Evolutionary conservation across 1,284 basidiomycete species (phyloP).

Genomic region (Cutaneotrichosporon sp.): DNA sequence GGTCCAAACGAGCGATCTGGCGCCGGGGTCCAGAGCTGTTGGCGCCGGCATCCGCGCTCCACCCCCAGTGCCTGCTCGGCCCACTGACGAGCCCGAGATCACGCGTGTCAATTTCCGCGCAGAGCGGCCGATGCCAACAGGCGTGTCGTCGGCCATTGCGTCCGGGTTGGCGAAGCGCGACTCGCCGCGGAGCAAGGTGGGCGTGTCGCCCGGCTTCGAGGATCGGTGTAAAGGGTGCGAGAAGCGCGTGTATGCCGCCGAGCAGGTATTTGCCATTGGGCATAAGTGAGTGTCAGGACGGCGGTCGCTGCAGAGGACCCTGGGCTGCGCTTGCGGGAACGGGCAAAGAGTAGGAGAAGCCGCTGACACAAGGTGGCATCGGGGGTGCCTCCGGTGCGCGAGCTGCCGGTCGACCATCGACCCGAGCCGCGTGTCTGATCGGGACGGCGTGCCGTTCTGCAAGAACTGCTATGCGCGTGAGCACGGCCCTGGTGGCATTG

Average conservation of each 20-base stretch:
- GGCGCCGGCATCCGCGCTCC: neutral
- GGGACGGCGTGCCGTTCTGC: conserved; percentile 48
- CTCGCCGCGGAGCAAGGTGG: conserved; percentile 29
- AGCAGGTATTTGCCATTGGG: conserved; percentile 33
- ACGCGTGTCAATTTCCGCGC: conserved; percentile 37
- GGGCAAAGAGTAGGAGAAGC: no score
- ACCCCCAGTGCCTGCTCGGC: neutral
- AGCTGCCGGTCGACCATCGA: conserved; percentile 41
- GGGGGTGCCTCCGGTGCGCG: conserved; percentile 40
- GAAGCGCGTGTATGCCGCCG: conserved; percentile 48
- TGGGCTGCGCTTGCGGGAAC: no score
- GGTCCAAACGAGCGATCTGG: neutral
- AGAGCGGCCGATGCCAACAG: conserved; percentile 19
- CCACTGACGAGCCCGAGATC: neutral
- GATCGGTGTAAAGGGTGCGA: conserved; percentile 42
- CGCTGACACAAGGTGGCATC: conserved; percentile 38
- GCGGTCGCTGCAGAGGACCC: no score
- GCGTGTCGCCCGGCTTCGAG: conserved; percentile 30
- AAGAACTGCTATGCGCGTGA: conserved; percentile 46
- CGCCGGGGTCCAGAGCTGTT: neutral
- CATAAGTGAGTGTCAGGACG: conserved; percentile 10
- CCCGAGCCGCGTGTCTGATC: conserved; percentile 55
- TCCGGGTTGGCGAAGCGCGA: neutral
- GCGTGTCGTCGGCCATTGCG: conserved; percentile 1
- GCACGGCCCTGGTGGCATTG: conserved; percentile 40